Conservation (phyloP, 2,329 filamentous ascomycete species). For the Xylaria sp. region DNA sequence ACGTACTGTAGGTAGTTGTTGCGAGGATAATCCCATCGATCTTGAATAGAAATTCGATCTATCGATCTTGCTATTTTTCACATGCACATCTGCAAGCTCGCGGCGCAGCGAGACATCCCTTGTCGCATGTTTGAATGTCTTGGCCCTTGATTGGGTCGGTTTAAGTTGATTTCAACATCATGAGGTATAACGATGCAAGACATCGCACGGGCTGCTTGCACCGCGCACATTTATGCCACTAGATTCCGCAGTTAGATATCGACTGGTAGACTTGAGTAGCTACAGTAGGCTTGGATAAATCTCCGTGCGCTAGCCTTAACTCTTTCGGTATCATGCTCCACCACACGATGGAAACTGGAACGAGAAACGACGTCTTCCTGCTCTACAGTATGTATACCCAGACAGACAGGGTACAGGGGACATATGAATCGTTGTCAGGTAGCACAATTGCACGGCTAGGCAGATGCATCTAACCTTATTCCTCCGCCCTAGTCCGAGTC, state of each 20-base stretch:
- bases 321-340: slow-evolving; percentile 6
- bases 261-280: not conserved
- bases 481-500: not conserved
- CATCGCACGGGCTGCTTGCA: slow-evolving; percentile 2
- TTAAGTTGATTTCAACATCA: slow-evolving; percentile 13
- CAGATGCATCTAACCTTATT: slow-evolving; percentile 13
- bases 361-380: not conserved
- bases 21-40: not conserved
- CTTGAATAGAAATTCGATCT: not conserved
- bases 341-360: not conserved
- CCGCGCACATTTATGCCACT: not conserved
- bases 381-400: not conserved
- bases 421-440: not conserved
- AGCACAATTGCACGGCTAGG: not conserved
- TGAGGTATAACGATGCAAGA: slow-evolving; percentile 16
- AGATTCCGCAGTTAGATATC: not conserved
- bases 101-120: not conserved
- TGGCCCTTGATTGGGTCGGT: not conserved
- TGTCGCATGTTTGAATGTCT: not conserved
- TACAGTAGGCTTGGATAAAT: slow-evolving; percentile 9
- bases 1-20: not conserved
- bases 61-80: not conserved
- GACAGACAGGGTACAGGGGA: not conserved
- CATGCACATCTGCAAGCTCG: slow-evolving; percentile 6
- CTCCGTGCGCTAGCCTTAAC: slow-evolving; percentile 10